Evolutionary conservation across 495 filamentous ascomycete genomes (phyloP), one percentile per base, ranked within the genome.

Genomic region (Neurospora sp.): DNA sequence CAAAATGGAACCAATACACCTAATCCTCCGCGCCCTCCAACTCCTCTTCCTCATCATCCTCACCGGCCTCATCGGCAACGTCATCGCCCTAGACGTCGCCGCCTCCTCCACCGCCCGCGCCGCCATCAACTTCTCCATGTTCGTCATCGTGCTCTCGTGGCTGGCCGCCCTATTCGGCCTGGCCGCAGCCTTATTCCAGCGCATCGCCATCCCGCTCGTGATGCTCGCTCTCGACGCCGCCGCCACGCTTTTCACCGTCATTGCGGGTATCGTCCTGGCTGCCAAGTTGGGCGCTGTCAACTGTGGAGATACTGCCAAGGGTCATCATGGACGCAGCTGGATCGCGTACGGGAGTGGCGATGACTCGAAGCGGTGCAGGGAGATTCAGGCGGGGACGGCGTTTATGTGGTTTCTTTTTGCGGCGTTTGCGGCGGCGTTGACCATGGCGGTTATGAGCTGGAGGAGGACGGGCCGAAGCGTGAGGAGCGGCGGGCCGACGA

Each of bases 331-430:
- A 12, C 42, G 11, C 72, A 76, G 79, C 72, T 86, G 83, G 81
- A 86, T 86, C 73, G 85, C 75, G 11, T 86, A 83, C 74, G 85
- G 84, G 20, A 85, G 82, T 74, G 74, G 22, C 38, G 44, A 85
- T 72, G 78, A 82, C 71, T 59, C 79, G 71, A 85, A 85, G 79
- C 79, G 84, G 70, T 86, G 85, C 79, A 80, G 83, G 71, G 80
- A 85, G 81, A 79, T 86, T 70, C 85, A 86, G 76, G 84, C 85
- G n/a, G 76, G 79, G 69, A 81, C 81, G 37, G 84, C 79, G 5
- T 86, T 86, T 72, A 80, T 85, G 78, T 86, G 84, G 84, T 85
- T 86, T 77, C 77, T 86, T 14, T 85, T 85, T 68, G 80, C 75
- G 37, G 75, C 77, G 3, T 84, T 84, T 44, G 75, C 77, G 0